These are phyloP conservation scores for Thymus quinquecostatus DNA, from an alignment of 257 asterid genomes.

Conservation along the genomic window DNA sequence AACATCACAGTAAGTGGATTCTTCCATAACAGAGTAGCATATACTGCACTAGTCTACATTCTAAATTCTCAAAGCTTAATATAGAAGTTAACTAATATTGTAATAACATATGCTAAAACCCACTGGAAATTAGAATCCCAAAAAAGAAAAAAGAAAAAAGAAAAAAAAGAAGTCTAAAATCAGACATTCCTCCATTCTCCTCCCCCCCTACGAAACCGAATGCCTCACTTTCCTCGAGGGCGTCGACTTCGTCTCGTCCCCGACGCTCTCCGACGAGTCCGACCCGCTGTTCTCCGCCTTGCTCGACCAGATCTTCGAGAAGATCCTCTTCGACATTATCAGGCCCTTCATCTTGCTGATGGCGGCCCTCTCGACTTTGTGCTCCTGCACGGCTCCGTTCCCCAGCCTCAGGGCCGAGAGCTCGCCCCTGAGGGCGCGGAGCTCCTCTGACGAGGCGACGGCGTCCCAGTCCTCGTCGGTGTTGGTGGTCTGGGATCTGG, in stretches of 20 bases:
- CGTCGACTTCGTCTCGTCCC: slow-evolving; percentile 72
- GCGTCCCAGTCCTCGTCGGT: slow-evolving; percentile 98
- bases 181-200: not conserved
- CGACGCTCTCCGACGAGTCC: slow-evolving; percentile 88
- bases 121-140: not conserved
- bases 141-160: not conserved
- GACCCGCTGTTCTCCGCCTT: slow-evolving; percentile 90
- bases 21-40: slow-evolving; percentile 29
- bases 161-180: not conserved
- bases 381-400: slow-evolving; percentile 47
- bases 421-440: slow-evolving; percentile 80
- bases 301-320: slow-evolving; percentile 82
- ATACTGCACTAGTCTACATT: slow-evolving; percentile 39
- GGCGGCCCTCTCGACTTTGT: slow-evolving; percentile 56
- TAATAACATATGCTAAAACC: slow-evolving; percentile 8
- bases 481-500: slow-evolving; percentile 70
- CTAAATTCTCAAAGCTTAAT: slow-evolving; percentile 30
- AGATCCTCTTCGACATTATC: slow-evolving; percentile 70
- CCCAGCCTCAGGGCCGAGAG: slow-evolving; percentile 75
- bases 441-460: slow-evolving; percentile 87
- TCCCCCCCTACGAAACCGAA: slow-evolving; percentile 68
- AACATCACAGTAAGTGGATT: not conserved
- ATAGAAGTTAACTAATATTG: slow-evolving; percentile 26
- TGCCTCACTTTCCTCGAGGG: slow-evolving; percentile 77
- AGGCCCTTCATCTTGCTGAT: slow-evolving; percentile 65